Base-by-base conservation (phyloP, 139 green algal genomes). In the Volvox africanus region DNA sequence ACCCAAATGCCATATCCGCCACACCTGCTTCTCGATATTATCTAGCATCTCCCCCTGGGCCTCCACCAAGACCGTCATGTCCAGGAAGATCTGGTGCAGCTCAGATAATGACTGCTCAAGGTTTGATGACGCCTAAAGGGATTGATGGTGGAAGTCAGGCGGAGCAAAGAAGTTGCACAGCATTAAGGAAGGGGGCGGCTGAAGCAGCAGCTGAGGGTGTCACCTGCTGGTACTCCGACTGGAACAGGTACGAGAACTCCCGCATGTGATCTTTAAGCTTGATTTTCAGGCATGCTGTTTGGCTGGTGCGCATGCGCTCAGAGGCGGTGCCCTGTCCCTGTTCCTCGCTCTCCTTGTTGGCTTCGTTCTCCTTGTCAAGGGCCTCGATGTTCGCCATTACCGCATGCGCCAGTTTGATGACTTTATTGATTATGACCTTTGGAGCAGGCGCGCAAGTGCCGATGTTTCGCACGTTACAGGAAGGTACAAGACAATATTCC, bases 241-340 rank as follows among this genome's bases (percentile, higher is more conserved):
- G 92, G 35, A 97, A 93, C 88, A 99, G 94, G 28, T 96, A 92
- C 68, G 96, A 95, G 90, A 99, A 99, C 89, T 99, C 97, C 1
- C 82, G 95, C 97, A 99, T 99, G 36, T 98, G 88, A 68, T 99
- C 96, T 68, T 98, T 98, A 0, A 99, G 94, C 95, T 99, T 99
- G 92, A 98, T 99, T 55, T 97, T 97, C 32, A 99, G 94, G 19
- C 95, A 97, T 68, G 95, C 96, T 11, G 97, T 99, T 87, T 99
- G 97, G 37, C 97, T 97, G 16, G 97, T 99, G 20, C 98, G 95
- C 33, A 96, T 99, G 61, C 98, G 96, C 92, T 99, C 97, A n/a
- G 87, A 94, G 67, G 95, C 95, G 33, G 91, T 97, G 30, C 97
- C 98, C 22, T 92, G 83, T 44, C 94, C 97, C 86, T 94, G 82